Conservation (phyloP, 176 grass and related monocot genomes). For the Pontederia paniculata region DNA sequence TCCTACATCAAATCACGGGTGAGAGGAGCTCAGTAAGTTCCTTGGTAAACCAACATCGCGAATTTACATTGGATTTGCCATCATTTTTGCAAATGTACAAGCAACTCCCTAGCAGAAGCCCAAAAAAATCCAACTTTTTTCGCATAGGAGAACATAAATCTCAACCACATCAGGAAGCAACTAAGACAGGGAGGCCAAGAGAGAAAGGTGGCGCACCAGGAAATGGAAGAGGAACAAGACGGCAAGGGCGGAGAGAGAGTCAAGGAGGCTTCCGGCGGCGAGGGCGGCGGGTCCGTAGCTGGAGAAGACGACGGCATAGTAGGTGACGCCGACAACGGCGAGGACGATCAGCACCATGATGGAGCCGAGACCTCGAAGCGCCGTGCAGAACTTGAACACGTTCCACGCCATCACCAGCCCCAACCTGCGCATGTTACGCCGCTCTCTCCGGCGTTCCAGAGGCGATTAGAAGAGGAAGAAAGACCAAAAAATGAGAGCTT, state of each 20-base stretch:
- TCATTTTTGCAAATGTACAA: too few species aligned
- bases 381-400: conserved; percentile 88
- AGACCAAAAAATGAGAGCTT: too few species aligned
- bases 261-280: background rate
- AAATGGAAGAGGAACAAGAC: conserved; percentile 69
- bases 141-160: too few species aligned
- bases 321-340: conserved; percentile 65
- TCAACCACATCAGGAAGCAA: background rate
- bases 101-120: background rate
- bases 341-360: conserved; percentile 90
- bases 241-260: conserved; percentile 31
- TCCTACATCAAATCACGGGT: too few species aligned
- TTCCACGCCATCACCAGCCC: conserved; percentile 67
- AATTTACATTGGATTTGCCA: too few species aligned
- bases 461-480: too few species aligned
- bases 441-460: too few species aligned
- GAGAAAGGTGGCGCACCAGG: conserved; percentile 57
- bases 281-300: conserved; percentile 49
- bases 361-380: conserved; percentile 68
- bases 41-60: too few species aligned
- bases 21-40: too few species aligned
- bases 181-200: too few species aligned
- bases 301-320: conserved; percentile 70
- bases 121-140: background rate
- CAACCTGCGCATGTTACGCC: conserved; percentile 52